Evolutionary conservation across 345 rosid genomes (phyloP).

Genomic region (Rhizophora apiculata): DNA sequence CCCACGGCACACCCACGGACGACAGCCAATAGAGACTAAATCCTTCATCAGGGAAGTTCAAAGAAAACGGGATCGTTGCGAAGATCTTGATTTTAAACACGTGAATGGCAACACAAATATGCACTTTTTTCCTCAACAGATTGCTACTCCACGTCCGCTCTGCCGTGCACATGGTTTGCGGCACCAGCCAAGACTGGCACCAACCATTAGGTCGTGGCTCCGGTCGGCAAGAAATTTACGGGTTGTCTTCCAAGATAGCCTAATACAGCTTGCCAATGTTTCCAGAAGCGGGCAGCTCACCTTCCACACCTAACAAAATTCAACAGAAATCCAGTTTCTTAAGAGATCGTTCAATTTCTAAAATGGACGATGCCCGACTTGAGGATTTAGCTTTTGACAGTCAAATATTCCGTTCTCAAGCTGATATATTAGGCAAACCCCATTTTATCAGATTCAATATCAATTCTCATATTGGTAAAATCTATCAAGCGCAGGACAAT

Average conservation of each 20-base stretch:
- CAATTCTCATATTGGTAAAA: neutral
- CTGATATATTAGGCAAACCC: neutral
- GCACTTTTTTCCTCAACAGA: no score
- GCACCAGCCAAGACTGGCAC: neutral
- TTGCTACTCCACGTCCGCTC: neutral
- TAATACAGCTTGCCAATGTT: neutral
- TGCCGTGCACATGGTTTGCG: neutral
- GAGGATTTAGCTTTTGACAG: neutral
- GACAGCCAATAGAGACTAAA: no score
- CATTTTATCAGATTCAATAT: neutral
- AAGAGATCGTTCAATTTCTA: neutral
- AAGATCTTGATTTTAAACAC: no score
- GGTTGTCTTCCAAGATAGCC: neutral
- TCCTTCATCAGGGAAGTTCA: no score
- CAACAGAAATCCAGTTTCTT: neutral
- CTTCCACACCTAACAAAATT: neutral
- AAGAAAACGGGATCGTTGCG: no score
- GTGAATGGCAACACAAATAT: no score
- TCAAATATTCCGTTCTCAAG: neutral
- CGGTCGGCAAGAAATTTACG: neutral
- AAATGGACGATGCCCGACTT: no score
- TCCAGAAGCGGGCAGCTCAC: neutral
- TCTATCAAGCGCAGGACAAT: no score
- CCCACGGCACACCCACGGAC: no score
- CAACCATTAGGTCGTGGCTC: neutral